Evolutionary conservation across 2,329 filamentous ascomycete species (phyloP).

Genomic region (Neonectria magnoliae): DNA sequence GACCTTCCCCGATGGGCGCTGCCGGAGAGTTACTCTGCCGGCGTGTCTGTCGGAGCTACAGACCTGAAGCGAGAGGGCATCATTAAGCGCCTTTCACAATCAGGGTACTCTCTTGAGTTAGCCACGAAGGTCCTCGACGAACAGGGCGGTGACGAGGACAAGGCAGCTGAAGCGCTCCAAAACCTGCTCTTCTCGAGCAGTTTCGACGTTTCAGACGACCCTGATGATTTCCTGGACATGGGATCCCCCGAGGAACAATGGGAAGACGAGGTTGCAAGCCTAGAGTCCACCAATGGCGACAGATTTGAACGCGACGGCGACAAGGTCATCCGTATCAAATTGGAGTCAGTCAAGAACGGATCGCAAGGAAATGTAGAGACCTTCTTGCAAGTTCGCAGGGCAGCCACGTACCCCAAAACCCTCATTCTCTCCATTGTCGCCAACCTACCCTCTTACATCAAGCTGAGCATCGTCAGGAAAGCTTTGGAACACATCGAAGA

Average conservation of each 20-base stretch:
- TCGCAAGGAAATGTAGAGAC: conserved; percentile 62
- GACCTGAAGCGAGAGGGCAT: conserved; percentile 84
- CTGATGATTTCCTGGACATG: conserved; percentile 57
- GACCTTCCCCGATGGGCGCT: conserved; percentile 93
- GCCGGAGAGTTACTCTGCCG: conserved; percentile 90
- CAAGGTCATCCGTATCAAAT: conserved; percentile 74
- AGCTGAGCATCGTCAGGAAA: conserved; percentile 85
- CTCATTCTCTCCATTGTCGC: conserved; percentile 76
- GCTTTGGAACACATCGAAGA: conserved; percentile 76
- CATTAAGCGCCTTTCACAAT: conserved; percentile 81
- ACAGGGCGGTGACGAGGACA: conserved; percentile 75
- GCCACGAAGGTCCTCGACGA: conserved; percentile 81
- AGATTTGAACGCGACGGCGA: conserved; percentile 70
- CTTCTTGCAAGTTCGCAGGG: conserved; percentile 73
- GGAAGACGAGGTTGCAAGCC: conserved; percentile 84
- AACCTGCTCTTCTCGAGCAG: conserved; percentile 49
- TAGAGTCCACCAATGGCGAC: conserved; percentile 88
- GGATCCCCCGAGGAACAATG: conserved; percentile 72
- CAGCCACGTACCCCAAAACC: conserved; percentile 76
- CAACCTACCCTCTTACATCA: conserved; percentile 89
- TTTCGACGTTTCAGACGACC: conserved; percentile 31
- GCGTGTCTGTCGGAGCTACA: conserved; percentile 84
- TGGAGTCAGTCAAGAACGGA: conserved; percentile 66
- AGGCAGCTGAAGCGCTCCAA: conserved; percentile 84
- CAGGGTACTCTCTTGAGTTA: conserved; percentile 87